Percentiles rank a stretch among this genome's conserved stretches.
Conservation (phyloP, 2,329 filamentous ascomycete species). For the Plectosphaerella plurivora region DNA sequence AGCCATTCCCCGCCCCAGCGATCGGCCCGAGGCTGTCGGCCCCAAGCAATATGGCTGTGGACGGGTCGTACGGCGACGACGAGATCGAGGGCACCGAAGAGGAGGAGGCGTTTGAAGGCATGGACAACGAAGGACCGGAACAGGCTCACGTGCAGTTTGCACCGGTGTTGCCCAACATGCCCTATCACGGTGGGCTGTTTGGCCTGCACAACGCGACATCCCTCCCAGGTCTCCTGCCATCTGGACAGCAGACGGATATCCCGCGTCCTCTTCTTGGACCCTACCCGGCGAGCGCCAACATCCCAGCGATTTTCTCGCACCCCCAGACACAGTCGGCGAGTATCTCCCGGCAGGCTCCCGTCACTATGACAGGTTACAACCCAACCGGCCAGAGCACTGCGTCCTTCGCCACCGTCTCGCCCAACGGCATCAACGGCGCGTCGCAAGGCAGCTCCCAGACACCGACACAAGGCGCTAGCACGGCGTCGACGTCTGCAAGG, state of each 20-base stretch:
- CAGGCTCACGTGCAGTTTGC: background rate
- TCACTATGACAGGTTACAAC: background rate
- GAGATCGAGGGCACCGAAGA: conserved; percentile 33
- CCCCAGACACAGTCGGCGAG: background rate
- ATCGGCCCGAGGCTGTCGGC: conserved; percentile 3
- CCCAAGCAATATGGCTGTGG: background rate
- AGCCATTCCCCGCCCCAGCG: background rate
- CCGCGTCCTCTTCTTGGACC: background rate
- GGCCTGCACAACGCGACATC: background rate
- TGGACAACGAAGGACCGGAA: conserved; percentile 35
- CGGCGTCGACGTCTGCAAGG: background rate
- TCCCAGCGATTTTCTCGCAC: background rate
- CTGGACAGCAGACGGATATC: background rate
- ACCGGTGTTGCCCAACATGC: background rate
- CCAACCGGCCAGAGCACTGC: background rate
- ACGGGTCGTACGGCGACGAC: conserved; percentile 27
- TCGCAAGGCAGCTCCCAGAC: background rate
- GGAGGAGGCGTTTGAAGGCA: conserved; percentile 37
- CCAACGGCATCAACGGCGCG: background rate
- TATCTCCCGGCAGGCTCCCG: background rate
- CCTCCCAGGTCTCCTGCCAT: background rate
- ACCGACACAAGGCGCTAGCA: background rate
- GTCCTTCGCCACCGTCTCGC: background rate
- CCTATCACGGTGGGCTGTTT: background rate
- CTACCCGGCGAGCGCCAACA: background rate